phyloP scores from a whole-genome alignment of 2,329 filamentous ascomycete species.

The Aspergillus hortae region DNA sequence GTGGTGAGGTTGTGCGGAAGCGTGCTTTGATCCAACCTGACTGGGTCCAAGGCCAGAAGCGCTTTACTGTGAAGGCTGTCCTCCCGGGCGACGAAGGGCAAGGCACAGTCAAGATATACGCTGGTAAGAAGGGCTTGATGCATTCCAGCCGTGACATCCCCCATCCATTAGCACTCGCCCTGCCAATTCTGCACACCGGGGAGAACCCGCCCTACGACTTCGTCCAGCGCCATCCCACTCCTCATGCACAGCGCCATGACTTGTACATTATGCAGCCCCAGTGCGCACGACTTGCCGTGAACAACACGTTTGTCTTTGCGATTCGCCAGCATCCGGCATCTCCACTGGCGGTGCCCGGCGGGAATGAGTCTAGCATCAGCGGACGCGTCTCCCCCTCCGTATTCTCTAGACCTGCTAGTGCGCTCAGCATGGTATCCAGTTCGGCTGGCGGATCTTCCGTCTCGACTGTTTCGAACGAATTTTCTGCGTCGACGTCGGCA shows the following conservation, averaged over 20 bases:
- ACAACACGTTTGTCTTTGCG: constrained; percentile 97
- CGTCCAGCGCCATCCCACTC: constrained; percentile 86
- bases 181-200: constrained; percentile 87
- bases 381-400: constrained; percentile 51
- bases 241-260: constrained; percentile 95
- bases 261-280: constrained; percentile 96
- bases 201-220: constrained; percentile 95
- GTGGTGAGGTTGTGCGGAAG: constrained; percentile 79
- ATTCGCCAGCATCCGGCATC: constrained; percentile 86
- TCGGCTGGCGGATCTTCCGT: constrained; percentile 51
- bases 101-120: constrained; percentile 85
- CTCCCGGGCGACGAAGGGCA: constrained; percentile 89
- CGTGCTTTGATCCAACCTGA: constrained; percentile 85
- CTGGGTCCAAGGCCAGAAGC: constrained; percentile 82
- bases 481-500: constrained; percentile 46
- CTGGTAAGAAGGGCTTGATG: constrained; percentile 92
- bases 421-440: constrained; percentile 59
- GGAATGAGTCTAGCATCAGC: constrained; percentile 28
- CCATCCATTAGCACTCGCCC: constrained; percentile 79
- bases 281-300: constrained; percentile 79
- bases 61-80: constrained; percentile 89
- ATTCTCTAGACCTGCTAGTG: constrained; percentile 53
- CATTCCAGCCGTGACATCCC: constrained; percentile 96
- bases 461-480: constrained; percentile 42
- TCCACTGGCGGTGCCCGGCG: constrained; percentile 39